Evolutionary conservation across 257 asterid species (phyloP), one percentile per base, ranked within the genome.

Genomic region (Ajuga chamaepitys): DNA sequence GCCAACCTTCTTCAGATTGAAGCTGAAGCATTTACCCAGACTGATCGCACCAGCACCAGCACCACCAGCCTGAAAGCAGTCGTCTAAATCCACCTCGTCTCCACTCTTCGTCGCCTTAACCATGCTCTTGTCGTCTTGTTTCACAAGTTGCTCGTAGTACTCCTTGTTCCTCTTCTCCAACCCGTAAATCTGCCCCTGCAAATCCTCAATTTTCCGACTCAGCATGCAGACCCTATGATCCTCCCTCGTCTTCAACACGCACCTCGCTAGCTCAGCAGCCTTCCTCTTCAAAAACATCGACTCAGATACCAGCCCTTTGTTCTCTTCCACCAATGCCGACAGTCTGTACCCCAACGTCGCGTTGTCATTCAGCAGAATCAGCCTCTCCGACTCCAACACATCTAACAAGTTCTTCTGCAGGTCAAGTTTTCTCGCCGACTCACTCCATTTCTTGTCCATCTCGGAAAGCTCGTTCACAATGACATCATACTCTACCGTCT

Each of bases 191-290:
- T 89, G 99, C 44, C 86, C 92, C 38, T 89, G 99, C 10, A 93
- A 95, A 75, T 93, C 99, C 88, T 93, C 96, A n/a, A 93, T 90
- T 76, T 89, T 88, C 55, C 76, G 68, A 72, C 96, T 93, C 76
- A 93, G 85, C 83, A 84, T 60, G 61, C 82, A 86, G 1, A 86
- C 97, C 75, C 99, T 73, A 35, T 85, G 82, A 83, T 93, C 97
- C 70, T 93, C 99, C 80, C 97, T 81, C 46, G 83, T 69, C 85
- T 90, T 86, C 76, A 93, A 58, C 51, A 89, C 86, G 30, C 96
- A 86, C 68, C 95, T 75, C 2, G 96, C 97, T 0, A 93, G 87
- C 76, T 93, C 99, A 41, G 92, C 88, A 45, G 95, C 95, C 79
- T 88, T 93, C 72, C 95, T 78, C 78, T 86, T 93, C 85, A 90